Evolutionary conservation across 345 rosid genomes (phyloP).

Genomic region (Acer yangbiense): DNA sequence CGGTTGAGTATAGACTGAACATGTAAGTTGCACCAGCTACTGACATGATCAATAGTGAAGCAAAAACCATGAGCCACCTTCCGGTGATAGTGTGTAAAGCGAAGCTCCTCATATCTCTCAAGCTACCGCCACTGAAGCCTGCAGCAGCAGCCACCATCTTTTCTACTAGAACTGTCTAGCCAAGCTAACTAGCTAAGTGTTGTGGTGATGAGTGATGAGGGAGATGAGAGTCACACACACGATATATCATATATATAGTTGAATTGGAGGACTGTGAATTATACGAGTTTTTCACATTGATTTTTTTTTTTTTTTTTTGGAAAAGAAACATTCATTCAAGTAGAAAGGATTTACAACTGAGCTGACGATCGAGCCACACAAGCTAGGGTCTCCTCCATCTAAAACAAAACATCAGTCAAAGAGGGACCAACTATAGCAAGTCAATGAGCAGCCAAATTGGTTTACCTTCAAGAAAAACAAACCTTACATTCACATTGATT

Average conservation of each 20-base stretch:
- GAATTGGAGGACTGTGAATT: too few relatives aligned
- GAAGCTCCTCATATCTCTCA: constrained; percentile 18
- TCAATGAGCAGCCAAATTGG: too few relatives aligned
- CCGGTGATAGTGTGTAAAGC: constrained; percentile 19
- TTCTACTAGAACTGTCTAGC: neutral
- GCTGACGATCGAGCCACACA: too few relatives aligned
- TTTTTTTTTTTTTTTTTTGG: too few relatives aligned
- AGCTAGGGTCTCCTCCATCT: too few relatives aligned
- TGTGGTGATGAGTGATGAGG: neutral
- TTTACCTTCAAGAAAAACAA: too few relatives aligned
- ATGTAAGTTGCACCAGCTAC: constrained; percentile 42
- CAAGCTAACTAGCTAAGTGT: neutral
- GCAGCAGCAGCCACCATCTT: constrained; percentile 12
- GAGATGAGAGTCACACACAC: neutral
- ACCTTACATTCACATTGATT: neutral
- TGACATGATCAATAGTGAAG: constrained; percentile 36
- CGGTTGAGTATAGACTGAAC: constrained; percentile 38
- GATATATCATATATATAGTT: too few relatives aligned
- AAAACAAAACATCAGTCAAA: too few relatives aligned
- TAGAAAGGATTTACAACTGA: too few relatives aligned
- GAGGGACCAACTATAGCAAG: too few relatives aligned
- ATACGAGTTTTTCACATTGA: too few relatives aligned
- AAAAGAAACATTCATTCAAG: too few relatives aligned
- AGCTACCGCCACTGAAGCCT: neutral
- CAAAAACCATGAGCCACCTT: constrained; percentile 45